Evolutionary conservation across 148 eudicot species (phyloP).

Genomic region (Chenopodium berlandieri): DNA sequence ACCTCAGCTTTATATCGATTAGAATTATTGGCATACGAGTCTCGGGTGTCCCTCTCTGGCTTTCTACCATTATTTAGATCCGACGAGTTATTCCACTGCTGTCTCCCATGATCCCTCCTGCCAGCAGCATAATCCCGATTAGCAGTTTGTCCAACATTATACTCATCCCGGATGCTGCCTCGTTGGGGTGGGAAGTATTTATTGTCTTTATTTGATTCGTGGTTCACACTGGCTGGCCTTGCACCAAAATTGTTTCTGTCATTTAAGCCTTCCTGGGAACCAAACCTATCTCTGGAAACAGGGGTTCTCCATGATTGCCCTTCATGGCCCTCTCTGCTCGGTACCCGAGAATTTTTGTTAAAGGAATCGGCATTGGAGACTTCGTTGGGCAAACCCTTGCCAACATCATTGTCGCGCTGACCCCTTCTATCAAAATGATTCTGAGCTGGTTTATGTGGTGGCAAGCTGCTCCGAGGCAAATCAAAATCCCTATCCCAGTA

Average conservation of each 20-base stretch:
- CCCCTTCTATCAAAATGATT: constrained; percentile 54
- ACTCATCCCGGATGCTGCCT: constrained; percentile 37
- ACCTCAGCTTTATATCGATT: constrained; percentile 41
- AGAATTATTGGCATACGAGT: constrained; percentile 40
- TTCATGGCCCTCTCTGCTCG: constrained; percentile 52
- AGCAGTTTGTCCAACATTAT: constrained; percentile 27
- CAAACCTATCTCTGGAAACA: constrained; percentile 39
- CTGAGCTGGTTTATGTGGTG: constrained; percentile 58
- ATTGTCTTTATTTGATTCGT: constrained; percentile 42
- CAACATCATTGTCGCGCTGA: constrained; percentile 60
- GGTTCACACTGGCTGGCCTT: constrained; percentile 34
- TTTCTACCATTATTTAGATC: constrained; percentile 45
- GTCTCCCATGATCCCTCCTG: constrained; percentile 56
- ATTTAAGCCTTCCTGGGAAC: constrained; percentile 32
- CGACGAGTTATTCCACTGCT: constrained; percentile 39
- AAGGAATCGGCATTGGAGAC: constrained; percentile 49
- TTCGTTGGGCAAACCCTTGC: constrained; percentile 49
- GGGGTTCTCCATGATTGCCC: constrained; percentile 52
- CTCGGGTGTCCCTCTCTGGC: constrained; percentile 39
- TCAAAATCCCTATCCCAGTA: constrained; percentile 92
- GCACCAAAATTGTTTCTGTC: constrained; percentile 33
- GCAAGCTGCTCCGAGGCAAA: constrained; percentile 55
- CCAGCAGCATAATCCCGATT: constrained; percentile 40
- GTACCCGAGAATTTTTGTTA: constrained; percentile 39
- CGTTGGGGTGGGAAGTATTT: constrained; percentile 45